These are phyloP conservation scores for Trebouxia gelatinosa DNA, from an alignment of 163 green algal species.

Conservation along the genomic window DNA sequence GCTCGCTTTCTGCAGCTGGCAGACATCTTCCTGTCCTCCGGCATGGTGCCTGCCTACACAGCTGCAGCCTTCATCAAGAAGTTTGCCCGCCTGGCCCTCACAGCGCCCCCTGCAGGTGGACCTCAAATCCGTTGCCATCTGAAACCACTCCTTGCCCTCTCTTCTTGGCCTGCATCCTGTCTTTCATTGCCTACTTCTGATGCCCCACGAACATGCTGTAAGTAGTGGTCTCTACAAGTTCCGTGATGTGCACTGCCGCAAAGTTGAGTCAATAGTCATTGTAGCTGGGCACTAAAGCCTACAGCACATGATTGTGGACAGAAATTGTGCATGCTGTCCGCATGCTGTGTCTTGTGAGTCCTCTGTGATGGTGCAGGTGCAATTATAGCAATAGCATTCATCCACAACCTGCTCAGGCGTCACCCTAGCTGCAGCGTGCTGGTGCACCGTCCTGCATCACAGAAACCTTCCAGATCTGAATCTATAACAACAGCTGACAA, in stretches of 20 bases:
- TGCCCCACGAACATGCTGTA: too few relatives aligned
- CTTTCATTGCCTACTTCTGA: neutral
- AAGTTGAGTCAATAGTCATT: too few relatives aligned
- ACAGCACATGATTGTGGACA: too few relatives aligned
- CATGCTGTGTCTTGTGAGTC: neutral
- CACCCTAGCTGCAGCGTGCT: constrained; percentile 85
- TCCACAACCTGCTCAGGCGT: constrained; percentile 93
- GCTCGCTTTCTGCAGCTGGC: constrained; percentile 75
- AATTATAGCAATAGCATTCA: constrained; percentile 73
- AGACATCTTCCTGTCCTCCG: constrained; percentile 89
- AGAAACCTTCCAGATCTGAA: too few relatives aligned
- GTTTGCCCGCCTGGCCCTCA: constrained; percentile 79
- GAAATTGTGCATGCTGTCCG: too few relatives aligned
- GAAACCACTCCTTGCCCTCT: too few relatives aligned
- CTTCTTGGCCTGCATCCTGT: neutral
- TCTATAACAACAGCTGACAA: too few relatives aligned
- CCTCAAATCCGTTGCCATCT: too few relatives aligned
- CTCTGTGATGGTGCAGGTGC: constrained; percentile 42
- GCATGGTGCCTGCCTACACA: constrained; percentile 90
- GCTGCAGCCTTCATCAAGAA: constrained; percentile 92
- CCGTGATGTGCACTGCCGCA: too few relatives aligned
- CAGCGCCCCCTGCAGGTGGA: constrained; percentile 59
- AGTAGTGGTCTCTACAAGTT: too few relatives aligned
- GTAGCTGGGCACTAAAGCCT: too few relatives aligned
- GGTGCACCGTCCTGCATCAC: too few relatives aligned